Evolutionary conservation across 192 early-diverging fungal genomes (phyloP), one percentile per base, ranked within the genome.

Genomic region (Dissophora globulifera): DNA sequence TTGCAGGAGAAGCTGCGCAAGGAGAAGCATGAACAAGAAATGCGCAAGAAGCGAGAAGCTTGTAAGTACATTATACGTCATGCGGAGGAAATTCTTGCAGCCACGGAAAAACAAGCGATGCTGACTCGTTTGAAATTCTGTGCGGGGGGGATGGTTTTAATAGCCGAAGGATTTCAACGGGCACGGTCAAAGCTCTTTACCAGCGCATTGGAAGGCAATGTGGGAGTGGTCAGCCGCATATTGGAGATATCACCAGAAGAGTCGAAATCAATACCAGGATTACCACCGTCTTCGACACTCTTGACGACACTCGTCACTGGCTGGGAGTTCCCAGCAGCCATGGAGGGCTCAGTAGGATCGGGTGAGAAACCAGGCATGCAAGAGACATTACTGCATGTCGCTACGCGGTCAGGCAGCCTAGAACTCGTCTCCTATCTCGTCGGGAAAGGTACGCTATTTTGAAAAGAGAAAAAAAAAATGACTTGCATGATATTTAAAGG

Each of bases 341-440:
- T 31, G 5, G 72, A 61, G 4, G 63, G 33, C 7, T 27, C 32
- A 3, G 45, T 23, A 7, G 50, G 50, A 7, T 19, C 48, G 5
- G 53, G 43, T 12, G 52, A 53, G 19, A 41, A 53, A 10, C 25
- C 22, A 33, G 79, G 72, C 15, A 20, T 48, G 2, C 51, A 65
- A 22, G 79, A 78, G 31, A 70, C 79, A 9, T 32, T 81, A 2
- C 50, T 81, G 27, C 79, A 81, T 61, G 57, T 78, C 10, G 79
- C 79, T 5, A 50, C 51, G 3, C 66, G 64, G 15, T 30, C 41
- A 15, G 62, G 67, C 16, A 70, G 51, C 17, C 27, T 71, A 1
- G 62, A 66, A 6, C 29, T 81, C 17, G 63, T 64, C 25, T 29
- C 22, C 0, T 76, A 56, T 33, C 47, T 76, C 20, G 62, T 76